phyloP scores from a whole-genome alignment of 495 filamentous ascomycete genomes.

The Astrothelium subdiscretum region DNA sequence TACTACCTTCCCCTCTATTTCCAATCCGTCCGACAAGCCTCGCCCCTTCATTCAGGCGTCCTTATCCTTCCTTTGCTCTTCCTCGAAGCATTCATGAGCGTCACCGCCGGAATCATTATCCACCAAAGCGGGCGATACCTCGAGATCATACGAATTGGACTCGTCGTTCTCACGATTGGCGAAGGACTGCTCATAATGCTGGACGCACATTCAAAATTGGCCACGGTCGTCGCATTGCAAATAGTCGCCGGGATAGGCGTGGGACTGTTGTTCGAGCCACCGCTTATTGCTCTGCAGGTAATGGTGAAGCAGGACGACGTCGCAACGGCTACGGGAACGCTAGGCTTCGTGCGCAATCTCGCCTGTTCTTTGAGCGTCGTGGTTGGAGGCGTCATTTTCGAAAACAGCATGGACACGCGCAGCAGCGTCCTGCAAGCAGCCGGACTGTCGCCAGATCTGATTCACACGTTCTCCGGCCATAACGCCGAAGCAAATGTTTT shows the following conservation, averaged over 20 bases:
- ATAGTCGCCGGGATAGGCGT: slow-evolving; percentile 23
- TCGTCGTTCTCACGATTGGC: slow-evolving; percentile 36
- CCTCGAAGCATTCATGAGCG: slow-evolving; percentile 37
- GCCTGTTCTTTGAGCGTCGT: slow-evolving; percentile 24
- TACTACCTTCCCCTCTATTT: slow-evolving; percentile 51
- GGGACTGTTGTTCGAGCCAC: slow-evolving; percentile 25
- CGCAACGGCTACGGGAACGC: slow-evolving; percentile 25
- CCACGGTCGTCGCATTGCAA: slow-evolving; percentile 31
- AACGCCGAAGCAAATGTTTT: slow-evolving; percentile 43
- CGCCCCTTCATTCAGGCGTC: slow-evolving; percentile 41
- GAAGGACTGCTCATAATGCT: slow-evolving; percentile 43
- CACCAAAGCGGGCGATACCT: slow-evolving; percentile 50
- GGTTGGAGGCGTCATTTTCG: slow-evolving; percentile 31
- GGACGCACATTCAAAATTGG: slow-evolving; percentile 28
- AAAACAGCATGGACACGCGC: slow-evolving; percentile 44
- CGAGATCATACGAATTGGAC: slow-evolving; percentile 42
- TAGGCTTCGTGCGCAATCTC: slow-evolving; percentile 23
- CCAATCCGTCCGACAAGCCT: slow-evolving; percentile 39
- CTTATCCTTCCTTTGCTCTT: slow-evolving; percentile 42
- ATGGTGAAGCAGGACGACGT: slow-evolving; percentile 22
- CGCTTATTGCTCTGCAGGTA: slow-evolving; percentile 26
- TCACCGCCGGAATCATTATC: slow-evolving; percentile 42
- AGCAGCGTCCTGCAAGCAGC: slow-evolving; percentile 30
- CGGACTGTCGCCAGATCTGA: slow-evolving; percentile 32
- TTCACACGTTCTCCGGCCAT: slow-evolving; percentile 34